Conservation (phyloP, 225 moss, liverwort and hornwort species). For the Thuidium tamariscinum region DNA sequence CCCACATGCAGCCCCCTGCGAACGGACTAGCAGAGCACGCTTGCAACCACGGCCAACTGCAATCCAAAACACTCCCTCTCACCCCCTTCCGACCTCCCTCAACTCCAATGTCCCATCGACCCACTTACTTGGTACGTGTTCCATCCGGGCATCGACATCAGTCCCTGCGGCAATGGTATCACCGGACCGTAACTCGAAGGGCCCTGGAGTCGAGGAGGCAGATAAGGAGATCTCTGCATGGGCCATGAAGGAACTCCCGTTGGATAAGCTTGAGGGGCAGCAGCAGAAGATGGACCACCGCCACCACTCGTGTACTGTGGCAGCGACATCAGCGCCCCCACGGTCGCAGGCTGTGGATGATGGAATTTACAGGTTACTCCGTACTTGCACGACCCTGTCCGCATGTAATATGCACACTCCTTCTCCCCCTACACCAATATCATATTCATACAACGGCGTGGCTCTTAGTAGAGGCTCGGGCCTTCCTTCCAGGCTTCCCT, state of each 20-base stretch:
- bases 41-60: neutral
- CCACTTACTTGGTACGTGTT: conserved; percentile 90
- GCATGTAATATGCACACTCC: conserved; percentile 99
- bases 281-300: conserved; percentile 67
- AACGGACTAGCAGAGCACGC: neutral
- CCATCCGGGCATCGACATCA: conserved; percentile 96
- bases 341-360: conserved; percentile 81
- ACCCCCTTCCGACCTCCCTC: neutral
- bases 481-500: neutral
- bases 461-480: neutral
- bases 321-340: conserved; percentile 67
- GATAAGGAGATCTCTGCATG: conserved; percentile 69
- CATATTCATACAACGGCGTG: neutral
- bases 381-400: conserved; percentile 98
- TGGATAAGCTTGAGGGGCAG: conserved; percentile 68
- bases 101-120: neutral
- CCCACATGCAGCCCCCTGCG: neutral
- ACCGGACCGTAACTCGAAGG: conserved; percentile 83
- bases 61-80: neutral
- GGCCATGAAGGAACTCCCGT: conserved; percentile 81
- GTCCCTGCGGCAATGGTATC: conserved; percentile 73
- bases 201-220: conserved; percentile 75
- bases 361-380: conserved; percentile 99
- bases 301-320: conserved; percentile 56
- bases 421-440: conserved; percentile 68